Evolutionary conservation across 352 stramenopile genomes (phyloP).

Genomic region (Pythium sp.): DNA sequence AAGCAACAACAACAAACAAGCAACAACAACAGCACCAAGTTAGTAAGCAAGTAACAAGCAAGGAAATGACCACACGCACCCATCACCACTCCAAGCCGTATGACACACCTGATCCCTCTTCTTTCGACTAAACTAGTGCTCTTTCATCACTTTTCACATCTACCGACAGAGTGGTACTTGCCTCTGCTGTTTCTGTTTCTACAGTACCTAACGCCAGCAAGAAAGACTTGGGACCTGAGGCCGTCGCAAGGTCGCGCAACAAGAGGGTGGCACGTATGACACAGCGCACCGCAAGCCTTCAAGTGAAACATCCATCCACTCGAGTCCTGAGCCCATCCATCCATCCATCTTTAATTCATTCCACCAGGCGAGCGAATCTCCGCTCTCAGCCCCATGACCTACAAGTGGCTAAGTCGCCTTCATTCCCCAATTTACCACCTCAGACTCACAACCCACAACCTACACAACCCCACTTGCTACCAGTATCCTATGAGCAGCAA

Average conservation of each 20-base stretch:
- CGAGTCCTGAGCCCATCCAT: conserved; percentile 1
- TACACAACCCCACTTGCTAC: not conserved
- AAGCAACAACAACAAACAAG: not conserved
- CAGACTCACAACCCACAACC: not conserved
- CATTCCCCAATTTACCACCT: not conserved
- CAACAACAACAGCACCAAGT: not conserved
- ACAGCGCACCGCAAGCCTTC: conserved; percentile 1
- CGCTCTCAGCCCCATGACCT: not conserved
- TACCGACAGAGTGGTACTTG: not conserved
- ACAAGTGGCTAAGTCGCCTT: not conserved
- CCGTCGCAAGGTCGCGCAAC: not conserved
- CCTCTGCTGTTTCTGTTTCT: not conserved
- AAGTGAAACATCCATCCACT: not conserved
- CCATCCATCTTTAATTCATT: not conserved
- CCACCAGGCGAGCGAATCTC: not conserved
- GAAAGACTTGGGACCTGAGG: not conserved
- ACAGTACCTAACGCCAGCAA: not conserved
- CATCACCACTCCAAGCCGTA: not conserved
- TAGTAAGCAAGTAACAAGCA: not conserved
- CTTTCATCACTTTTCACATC: not conserved
- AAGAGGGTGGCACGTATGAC: conserved; percentile 5
- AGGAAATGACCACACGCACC: not conserved
- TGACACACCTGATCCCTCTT: not conserved
- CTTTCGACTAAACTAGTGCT: not conserved
- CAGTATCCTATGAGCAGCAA: not conserved